phyloP scores from a whole-genome alignment of 139 green algal species.

The Protoeuglena noctilucae region DNA sequence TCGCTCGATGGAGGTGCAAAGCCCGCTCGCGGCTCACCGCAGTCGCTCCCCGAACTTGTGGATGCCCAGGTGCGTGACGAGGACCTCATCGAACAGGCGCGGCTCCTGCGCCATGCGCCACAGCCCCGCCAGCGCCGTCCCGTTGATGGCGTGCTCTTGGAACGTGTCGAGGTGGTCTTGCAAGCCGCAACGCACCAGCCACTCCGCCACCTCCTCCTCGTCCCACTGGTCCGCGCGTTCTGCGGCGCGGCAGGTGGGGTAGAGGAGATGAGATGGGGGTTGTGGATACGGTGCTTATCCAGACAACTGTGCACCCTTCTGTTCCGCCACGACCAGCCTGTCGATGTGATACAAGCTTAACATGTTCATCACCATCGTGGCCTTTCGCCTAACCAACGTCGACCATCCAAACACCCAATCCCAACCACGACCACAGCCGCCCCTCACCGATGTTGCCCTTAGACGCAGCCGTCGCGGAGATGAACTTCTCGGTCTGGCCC shows the following conservation, averaged over 20 bases:
- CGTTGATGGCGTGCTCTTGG: constrained; percentile 21
- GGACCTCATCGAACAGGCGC: too few relatives aligned
- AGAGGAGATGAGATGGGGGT: background rate
- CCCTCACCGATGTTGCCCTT: background rate
- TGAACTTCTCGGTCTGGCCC: background rate
- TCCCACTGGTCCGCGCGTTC: constrained; percentile 12
- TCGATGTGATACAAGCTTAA: background rate
- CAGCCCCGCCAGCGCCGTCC: constrained; percentile 19
- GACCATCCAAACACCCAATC: background rate
- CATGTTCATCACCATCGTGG: background rate
- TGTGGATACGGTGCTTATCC: background rate
- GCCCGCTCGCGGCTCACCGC: too few relatives aligned
- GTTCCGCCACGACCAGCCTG: background rate
- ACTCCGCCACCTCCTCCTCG: constrained; percentile 20
- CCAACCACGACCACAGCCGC: background rate
- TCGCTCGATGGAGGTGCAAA: too few relatives aligned
- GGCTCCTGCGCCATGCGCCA: constrained; percentile 3
- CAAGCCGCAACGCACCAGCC: constrained; percentile 18
- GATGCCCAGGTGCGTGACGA: too few relatives aligned
- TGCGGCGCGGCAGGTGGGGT: background rate
- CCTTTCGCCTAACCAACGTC: too few relatives aligned
- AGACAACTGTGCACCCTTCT: background rate
- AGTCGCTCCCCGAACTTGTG: too few relatives aligned
- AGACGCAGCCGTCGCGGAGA: constrained; percentile 1
- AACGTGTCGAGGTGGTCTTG: constrained; percentile 15